Evolutionary conservation across 2,329 filamentous ascomycete genomes (phyloP).

Genomic region (Mariannaea sp.): DNA sequence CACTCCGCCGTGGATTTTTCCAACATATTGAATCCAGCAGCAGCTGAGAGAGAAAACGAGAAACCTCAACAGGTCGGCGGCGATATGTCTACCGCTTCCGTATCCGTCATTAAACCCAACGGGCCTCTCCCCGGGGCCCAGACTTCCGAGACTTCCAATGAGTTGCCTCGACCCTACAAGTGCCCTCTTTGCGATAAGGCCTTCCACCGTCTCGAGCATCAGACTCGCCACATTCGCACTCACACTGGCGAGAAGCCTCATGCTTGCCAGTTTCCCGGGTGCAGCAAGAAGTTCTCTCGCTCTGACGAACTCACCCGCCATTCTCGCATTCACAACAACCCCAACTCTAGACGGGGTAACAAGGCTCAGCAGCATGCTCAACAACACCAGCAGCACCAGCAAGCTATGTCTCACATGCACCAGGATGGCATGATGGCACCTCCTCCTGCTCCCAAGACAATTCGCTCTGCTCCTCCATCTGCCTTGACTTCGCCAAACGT

Average conservation of each 20-base stretch:
- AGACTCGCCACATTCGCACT: conserved; percentile 88
- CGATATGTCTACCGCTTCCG: conserved; percentile 57
- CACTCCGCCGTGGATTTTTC: conserved; percentile 75
- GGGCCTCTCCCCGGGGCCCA: conserved; percentile 67
- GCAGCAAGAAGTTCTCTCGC: conserved; percentile 95
- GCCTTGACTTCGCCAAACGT: conserved; percentile 92
- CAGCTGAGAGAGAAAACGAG: conserved; percentile 32
- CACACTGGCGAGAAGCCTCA: conserved; percentile 99
- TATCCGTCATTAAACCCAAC: conserved; percentile 64
- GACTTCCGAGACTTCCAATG: conserved; percentile 58
- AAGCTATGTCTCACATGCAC: conserved; percentile 50
- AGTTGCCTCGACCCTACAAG: conserved; percentile 96
- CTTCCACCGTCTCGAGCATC: conserved; percentile 96
- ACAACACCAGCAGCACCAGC: conserved; percentile 42
- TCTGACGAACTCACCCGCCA: conserved; percentile 97
- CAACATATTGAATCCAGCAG: conserved; percentile 70
- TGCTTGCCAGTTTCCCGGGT: conserved; percentile 91
- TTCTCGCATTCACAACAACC: conserved; percentile 98
- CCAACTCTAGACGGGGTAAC: conserved; percentile 92
- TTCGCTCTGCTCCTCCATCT: conserved; percentile 86
- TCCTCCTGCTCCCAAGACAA: conserved; percentile 74
- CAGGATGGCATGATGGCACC: conserved; percentile 77
- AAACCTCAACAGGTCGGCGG: conserved; percentile 41
- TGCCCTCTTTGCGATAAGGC: conserved; percentile 98
- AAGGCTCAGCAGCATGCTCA: conserved; percentile 63